Base-by-base conservation (phyloP, 2,329 filamentous ascomycete genomes). In the Pochonia chlamydosporia region DNA sequence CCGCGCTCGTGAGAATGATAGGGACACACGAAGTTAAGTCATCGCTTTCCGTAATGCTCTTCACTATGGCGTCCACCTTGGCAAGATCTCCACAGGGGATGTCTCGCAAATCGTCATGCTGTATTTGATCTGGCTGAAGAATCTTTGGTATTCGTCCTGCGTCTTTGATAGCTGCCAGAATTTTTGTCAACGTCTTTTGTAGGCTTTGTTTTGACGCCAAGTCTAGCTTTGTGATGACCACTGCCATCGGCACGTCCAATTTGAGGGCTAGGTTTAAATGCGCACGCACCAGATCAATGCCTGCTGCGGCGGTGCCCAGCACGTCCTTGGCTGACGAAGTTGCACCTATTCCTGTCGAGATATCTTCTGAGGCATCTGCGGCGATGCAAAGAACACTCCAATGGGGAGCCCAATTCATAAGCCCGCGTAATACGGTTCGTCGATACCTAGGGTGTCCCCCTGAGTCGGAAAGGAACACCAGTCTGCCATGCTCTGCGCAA, bases 401-500 rank as follows among this genome's bases (percentile, higher is more conserved):
- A 62, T 97, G 90, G 8, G 93, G 93, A 31, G 88, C 87, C 91
- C 93, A 97, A 40, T 91, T 93, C 53, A 99, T 78, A n/a, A 99
- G 73, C 1, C 91, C 90, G 50, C 92, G 81, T 45, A 97, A 74
- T 3, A 89, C 92, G 5, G 92, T 97, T 47, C 93, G 84, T 41
- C 90, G 81, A 65, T 93, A 99, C 39, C 90, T 82, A 31, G 91
- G 85, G 54, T 95, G 88, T 0, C 93, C 93, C 14, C 92, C 92
- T 40, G 92, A 95, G 65, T 99, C 93, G 1, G 90, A 89, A 6
- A 97, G 73, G 55, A 96, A 91, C 5, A 93, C 89, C 3, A 99
- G 69, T 18, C 91, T 83, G 3, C 85, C 88, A 49, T 76, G 69
- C 50, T 84, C 81, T 1, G 89, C 81, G 42, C 83, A 79, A 31